Evolutionary conservation across 331 rosid genomes (phyloP).

Genomic region (Quercus tomentella): DNA sequence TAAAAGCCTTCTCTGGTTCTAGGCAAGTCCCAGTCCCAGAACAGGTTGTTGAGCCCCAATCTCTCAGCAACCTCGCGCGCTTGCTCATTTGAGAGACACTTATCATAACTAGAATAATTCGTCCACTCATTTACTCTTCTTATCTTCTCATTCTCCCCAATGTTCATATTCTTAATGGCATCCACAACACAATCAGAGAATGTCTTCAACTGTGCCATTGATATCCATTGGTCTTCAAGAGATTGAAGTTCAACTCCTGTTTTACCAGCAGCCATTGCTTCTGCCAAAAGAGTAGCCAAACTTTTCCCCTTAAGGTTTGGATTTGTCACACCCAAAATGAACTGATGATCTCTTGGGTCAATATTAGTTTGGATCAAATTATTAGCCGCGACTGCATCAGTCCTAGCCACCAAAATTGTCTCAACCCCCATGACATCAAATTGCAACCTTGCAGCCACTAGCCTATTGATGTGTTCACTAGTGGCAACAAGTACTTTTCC

Average conservation of each 20-base stretch:
- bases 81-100: slow-evolving; percentile 64
- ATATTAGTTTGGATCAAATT: slow-evolving; percentile 80
- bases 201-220: slow-evolving; percentile 70
- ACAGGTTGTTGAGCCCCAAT: slow-evolving; percentile 59
- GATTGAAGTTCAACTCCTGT: slow-evolving; percentile 79
- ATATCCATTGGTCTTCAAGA: slow-evolving; percentile 68
- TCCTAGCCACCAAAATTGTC: slow-evolving; percentile 81
- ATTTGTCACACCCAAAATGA: slow-evolving; percentile 83
- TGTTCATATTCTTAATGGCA: slow-evolving; percentile 49
- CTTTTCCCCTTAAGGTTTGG: slow-evolving; percentile 48
- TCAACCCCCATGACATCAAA: slow-evolving; percentile 97
- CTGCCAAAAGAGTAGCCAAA: slow-evolving; percentile 52
- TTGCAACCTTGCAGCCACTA: slow-evolving; percentile 92
- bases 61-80: slow-evolving; percentile 59
- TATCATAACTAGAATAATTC: slow-evolving; percentile 40
- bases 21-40: slow-evolving; percentile 96
- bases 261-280: slow-evolving; percentile 65
- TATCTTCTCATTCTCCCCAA: slow-evolving; percentile 49
- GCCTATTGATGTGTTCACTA: slow-evolving; percentile 84
- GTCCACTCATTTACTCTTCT: slow-evolving; percentile 68
- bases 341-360: slow-evolving; percentile 79
- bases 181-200: slow-evolving; percentile 69
- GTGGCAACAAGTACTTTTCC: slow-evolving; percentile 85
- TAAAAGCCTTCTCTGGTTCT: slow-evolving; percentile 99
- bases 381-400: slow-evolving; percentile 80